phyloP scores from a whole-genome alignment of 345 rosid genomes.

The Melaleuca alternifolia region DNA sequence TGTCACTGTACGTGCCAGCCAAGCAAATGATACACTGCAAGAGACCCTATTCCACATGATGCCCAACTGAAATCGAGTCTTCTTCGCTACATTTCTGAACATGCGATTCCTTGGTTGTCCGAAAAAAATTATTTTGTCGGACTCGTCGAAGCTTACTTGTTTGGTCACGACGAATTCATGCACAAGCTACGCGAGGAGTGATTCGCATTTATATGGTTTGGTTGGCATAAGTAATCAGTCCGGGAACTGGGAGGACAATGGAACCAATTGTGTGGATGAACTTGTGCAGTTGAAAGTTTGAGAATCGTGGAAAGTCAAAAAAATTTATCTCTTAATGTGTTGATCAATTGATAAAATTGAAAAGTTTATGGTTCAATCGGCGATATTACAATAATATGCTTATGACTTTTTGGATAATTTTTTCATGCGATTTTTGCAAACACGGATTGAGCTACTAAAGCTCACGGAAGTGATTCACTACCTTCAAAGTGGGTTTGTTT shows the following conservation, averaged over 20 bases:
- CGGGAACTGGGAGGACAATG: background rate
- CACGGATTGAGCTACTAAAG: background rate
- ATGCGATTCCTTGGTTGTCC: background rate
- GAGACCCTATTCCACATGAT: background rate
- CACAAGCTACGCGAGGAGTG: background rate
- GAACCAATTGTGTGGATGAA: background rate
- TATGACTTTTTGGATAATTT: too few species aligned
- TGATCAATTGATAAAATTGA: too few species aligned
- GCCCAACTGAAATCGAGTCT: background rate
- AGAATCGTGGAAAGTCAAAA: background rate
- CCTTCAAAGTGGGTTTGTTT: background rate
- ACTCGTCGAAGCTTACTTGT: background rate
- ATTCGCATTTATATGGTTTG: background rate
- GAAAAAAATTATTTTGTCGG: background rate
- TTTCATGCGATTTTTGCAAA: too few species aligned
- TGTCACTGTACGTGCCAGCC: background rate
- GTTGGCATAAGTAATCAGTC: background rate
- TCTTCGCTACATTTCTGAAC: background rate
- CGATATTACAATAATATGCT: too few species aligned
- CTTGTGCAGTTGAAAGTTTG: background rate
- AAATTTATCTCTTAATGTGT: fast-evolving
- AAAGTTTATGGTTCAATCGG: too few species aligned
- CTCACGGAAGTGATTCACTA: fast-evolving
- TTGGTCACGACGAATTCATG: background rate
- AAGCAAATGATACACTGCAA: background rate